Evolutionary conservation across 179 eudicot species (phyloP), one percentile per base, ranked within the genome.

Genomic region (Gypsophila paniculata): DNA sequence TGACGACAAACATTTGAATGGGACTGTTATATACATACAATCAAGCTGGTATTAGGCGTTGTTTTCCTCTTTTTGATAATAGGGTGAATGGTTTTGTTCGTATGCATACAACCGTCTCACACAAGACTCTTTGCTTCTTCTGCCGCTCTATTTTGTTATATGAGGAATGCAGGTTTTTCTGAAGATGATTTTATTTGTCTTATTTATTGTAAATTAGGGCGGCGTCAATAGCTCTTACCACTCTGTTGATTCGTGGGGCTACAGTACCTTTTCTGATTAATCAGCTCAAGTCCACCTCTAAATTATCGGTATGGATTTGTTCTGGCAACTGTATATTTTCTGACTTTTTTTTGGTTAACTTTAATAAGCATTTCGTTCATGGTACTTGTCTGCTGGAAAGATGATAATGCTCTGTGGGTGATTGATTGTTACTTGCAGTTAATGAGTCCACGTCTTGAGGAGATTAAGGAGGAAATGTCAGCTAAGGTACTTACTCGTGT

Each of bases 371-470:
- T 5, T 32, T 62, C 26, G 22, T 15, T 12, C 57, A 3, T 7
- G 66, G 53, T 60, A n/a, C n/a, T n/a, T n/a, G n/a, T n/a, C n/a
- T 25, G 26, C 15, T 26, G 15, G 26, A 63, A 26, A 42, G 64
- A 61, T n/a, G 18, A 34, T 8, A 8, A n/a, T 72, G 25, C 22
- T 23, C 61, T 59, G 13, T 71, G 8, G 49, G 52, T 15, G 34
- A 23, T 74, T 60, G 22, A 52, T 69, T 68, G n/a, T 76, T 52
- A 67, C 67, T 14, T 82, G 82, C 88, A 95, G 99, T 65, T 92
- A 69, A 72, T 95, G 83, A 86, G 97, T 69, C 99, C 99, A 72
- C 79, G 79, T 36, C 70, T 92, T 75, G 99, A 92, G 79, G 88
- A 82, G 78, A 85, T 95, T 58, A 88, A 85, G 81, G 79, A 63